Base-by-base conservation (phyloP, 139 green algal genomes). In the Chlorella sp. region DNA sequence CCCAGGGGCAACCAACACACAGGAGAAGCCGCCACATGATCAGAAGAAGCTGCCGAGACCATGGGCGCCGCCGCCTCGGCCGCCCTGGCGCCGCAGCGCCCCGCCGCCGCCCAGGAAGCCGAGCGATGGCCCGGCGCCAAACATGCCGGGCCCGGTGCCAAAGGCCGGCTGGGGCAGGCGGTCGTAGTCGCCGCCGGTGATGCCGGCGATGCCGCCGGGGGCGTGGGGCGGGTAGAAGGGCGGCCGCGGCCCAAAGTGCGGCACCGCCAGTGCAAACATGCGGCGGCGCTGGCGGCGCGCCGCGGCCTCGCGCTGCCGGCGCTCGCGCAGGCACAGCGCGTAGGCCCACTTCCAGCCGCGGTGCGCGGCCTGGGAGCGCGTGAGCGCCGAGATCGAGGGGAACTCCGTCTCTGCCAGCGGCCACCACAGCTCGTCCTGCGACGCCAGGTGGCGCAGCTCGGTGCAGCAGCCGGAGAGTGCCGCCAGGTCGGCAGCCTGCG, bases 361-460 rank as follows among this genome's bases (percentile, higher is more conserved):
- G 15, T 40, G 46, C 8, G 0, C 5, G 0, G 69, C 69, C 63
- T 74, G 66, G 29, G 56, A 2, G 31, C 29, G 38, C 53, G 27
- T 61, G 53, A 27, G 53, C 17, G 21, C 27, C 23, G 25, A 61
- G 6, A 25, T 51, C 1, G 8, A n/a, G 2, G 79, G 79, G 69
- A 88, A 91, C 33, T 91, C 82, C 4, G 35, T 56, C 66, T 81
- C 71, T 46, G 87, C 79, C 19, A 91, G 71, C 1, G 67, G 67
- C 33, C 72, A 56, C 86, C 86, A 91, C 0, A 91, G 71, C 0
- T 27, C 33, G 51, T 91, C 71, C 35, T 48, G 56, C 23, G 71
- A 67, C 0, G 72, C 73, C 31, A 76, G 58, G 59, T 85, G 64
- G 36, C 68, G 69, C 50, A 91, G 21, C 67, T 88, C 76, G 46